Base-by-base conservation (phyloP, 148 eudicot genomes). In the Oxyria digyna region DNA sequence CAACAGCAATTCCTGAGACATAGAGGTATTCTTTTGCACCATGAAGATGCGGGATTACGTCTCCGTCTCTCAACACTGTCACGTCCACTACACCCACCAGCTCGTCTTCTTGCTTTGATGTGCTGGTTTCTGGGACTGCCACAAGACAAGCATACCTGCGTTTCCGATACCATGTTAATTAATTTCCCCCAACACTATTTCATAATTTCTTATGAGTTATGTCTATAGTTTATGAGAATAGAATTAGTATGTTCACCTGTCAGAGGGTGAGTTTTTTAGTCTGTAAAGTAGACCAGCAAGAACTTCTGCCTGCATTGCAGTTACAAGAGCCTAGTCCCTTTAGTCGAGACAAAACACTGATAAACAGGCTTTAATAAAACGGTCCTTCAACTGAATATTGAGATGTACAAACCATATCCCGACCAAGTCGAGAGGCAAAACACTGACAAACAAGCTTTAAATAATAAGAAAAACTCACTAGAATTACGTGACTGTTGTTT, bases 81-180 rank as follows among this genome's bases (percentile, higher is more conserved):
- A 84, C 85, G 76, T 95, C 99, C 12, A 91, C 97, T 8, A 95
- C 99, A 64, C 99, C 99, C 15, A 84, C 93, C 33, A 87, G 79
- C 59, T 79, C 81, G 10, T 76, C 55, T 8, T 63, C 45, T 6
- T 45, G 65, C 8, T 65, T 71, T 26, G 74, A 6, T 29, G 71
- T 52, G 3, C 72, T 78, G 40, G 21, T 48, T 3, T 43, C 67
- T 0, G 85, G 63, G 74, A 85, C 86, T 24, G 97, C 97, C 71
- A 94, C 99, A 73, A 93, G 80, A 78, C 98, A 93, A 21, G 96
- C 98, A 69, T 93, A 93, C 87, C 99, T 94, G 81, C 70, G 33
- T 72, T 3, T 4, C 27, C 43, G 12, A 35, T 8, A 41, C n/a
- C 40, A 4, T 10, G 3, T 18, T 65, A 45, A 21, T 35, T 35